Evolutionary conservation across 225 moss, liverwort and hornwort species (phyloP), one percentile per base, ranked within the genome.

Genomic region (Anthoceros angustus): DNA sequence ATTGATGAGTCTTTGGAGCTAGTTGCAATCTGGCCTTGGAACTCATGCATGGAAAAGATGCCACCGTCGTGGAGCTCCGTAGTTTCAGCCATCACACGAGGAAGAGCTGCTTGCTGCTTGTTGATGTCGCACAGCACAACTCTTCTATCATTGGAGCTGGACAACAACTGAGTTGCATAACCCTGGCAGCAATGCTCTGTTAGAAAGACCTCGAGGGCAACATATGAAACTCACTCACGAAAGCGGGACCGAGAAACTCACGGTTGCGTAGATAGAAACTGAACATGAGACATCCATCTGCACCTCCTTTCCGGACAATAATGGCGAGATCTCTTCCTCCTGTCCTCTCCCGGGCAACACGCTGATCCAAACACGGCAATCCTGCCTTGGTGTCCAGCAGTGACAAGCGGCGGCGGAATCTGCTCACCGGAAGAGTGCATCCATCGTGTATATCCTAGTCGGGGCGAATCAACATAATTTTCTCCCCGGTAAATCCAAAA

Each of bases 51-150:
- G 15, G 74, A 72, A 39, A 79, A 76, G 49, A 84, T 84, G 61
- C 77, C 78, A 50, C 74, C 74, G 18, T 64, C 43, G 62, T 84
- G 84, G 49, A 84, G 81, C 4, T 72, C 68, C 3, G 61, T 68
- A 7, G 68, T 74, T 39, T 79, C 68, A 25, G 76, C 70, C 24
- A 77, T 66, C 15, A 73, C 75, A 6, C 69, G 77, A 43, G 84
- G 81, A 67, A 73, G 75, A 10, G 64, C 72, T 41, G 65, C 70
- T 0, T 72, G 64, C 73, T 75, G 72, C 60, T 77, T 75, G 61
- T 79, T 81, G 64, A 84, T 69, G 66, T 81, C 84, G 81, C 84
- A 84, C 2, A 84, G 62, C 7, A 81, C 75, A 21, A 84, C 75
- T 62, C 77, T 79, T 39, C 79, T 79, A 66, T 79, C 79, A 39